Base-by-base conservation (phyloP, 2,329 filamentous ascomycete species). In the Fusarium cicatricum region DNA sequence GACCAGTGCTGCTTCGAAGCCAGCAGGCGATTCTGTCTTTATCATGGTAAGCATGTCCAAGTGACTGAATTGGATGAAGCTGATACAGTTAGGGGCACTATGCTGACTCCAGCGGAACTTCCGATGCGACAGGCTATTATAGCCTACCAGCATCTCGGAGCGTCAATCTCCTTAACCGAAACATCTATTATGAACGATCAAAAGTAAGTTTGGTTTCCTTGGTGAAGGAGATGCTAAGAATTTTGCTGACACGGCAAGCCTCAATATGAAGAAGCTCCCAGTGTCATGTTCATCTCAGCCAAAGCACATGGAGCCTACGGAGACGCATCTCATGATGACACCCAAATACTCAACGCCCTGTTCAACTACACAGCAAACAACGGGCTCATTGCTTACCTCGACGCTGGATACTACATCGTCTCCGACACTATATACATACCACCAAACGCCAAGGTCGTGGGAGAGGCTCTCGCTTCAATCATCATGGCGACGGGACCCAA, bases 261-360 rank as follows among this genome's bases (percentile, higher is more conserved):
- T 6, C 85, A 91, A 64, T 96, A 95, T 70, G 83, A 86, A 51
- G 73, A 80, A 23, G 67, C 87, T 4, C 75, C 85, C 1, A 79
- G 80, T 2, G 79, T 78, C 2, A 78, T 81, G 7, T 92, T 95
- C 70, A 71, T 91, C 65, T 90, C 86, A 53, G 85, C 91, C 67
- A 90, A 90, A 64, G 79, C 50, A 11, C 56, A 47, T 16, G 68
- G 68, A 4, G 68, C 65, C 23, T 78, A 12, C 78, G 91, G 91
- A 58, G 90, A 95, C 66, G 91, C 90, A 31, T 71, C 72, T 2
- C 88, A 89, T 1, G 91, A 95, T 62, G 91, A 95, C 69, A 93
- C 91, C 1, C 78, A 78, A 8, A 85, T 84, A 12, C 83, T 95
- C 14, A 70, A 68, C 26, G 36, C 21, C 1, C 83, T 90, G 12